Evolutionary conservation across 768 basidiomycete genomes (phyloP).

Genomic region (Tricholoma hemisulphureum): DNA sequence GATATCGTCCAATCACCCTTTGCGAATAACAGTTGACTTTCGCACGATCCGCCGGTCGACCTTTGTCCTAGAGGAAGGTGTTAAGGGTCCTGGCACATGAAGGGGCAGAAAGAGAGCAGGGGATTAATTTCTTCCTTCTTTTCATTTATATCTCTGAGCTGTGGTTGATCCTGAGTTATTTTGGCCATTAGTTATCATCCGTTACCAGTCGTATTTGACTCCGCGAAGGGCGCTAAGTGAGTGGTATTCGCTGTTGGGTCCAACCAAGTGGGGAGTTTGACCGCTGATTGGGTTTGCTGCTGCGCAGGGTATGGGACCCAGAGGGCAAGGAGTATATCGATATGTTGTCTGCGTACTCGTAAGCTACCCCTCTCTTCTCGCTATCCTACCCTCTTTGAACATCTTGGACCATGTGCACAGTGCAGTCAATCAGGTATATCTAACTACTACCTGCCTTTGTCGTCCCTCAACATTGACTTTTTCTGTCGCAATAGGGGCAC

Average conservation of each 20-base stretch:
- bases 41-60: conserved; percentile 17
- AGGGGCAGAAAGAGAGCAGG: conserved; percentile 10
- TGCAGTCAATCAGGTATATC: conserved; percentile 80
- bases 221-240: conserved; percentile 86
- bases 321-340: conserved; percentile 97
- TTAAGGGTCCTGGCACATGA: too few relatives aligned
- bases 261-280: conserved; percentile 2
- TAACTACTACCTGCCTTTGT: conserved; percentile 10
- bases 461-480: conserved; percentile 2
- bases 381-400: conserved; percentile 5
- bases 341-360: conserved; percentile 98
- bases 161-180: conserved; percentile 40
- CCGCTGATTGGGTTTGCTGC: conserved; percentile 14
- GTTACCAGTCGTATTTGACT: conserved; percentile 90
- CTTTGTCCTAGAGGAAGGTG: conserved; percentile 4
- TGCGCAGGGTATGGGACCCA: conserved; percentile 79
- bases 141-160: conserved; percentile 24
- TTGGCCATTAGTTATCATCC: conserved; percentile 85
- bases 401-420: conserved; percentile 33
- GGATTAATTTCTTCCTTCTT: conserved; percentile 18
- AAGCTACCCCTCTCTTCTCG: conserved; percentile 27
- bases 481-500: conserved; percentile 57
- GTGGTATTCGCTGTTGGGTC: conserved; percentile 44
- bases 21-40: conserved; percentile 21
- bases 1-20: conserved; percentile 26